Evolutionary conservation across 495 filamentous ascomycete species (phyloP).

Genomic region (Penicillium bialowiezense): DNA sequence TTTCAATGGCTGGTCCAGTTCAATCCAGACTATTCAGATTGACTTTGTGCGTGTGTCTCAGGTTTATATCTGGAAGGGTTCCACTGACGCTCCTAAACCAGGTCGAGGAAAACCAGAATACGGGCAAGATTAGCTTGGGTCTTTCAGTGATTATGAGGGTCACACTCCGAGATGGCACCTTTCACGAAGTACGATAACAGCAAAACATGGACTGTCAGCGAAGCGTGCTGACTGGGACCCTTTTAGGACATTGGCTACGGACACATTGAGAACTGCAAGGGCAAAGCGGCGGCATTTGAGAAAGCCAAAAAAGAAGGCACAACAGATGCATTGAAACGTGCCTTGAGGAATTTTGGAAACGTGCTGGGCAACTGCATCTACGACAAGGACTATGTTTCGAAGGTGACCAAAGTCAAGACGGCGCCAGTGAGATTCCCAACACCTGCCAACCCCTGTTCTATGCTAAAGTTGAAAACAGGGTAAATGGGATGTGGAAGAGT

Average conservation of each 20-base stretch:
- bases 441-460: not conserved
- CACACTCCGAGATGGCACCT: slow-evolving; percentile 86
- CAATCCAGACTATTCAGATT: slow-evolving; percentile 82
- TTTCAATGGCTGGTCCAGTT: slow-evolving; percentile 96
- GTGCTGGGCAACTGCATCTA: slow-evolving; percentile 96
- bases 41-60: slow-evolving; percentile 66
- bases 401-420: slow-evolving; percentile 79
- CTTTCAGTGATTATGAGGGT: slow-evolving; percentile 86
- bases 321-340: slow-evolving; percentile 87
- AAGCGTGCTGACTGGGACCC: not conserved
- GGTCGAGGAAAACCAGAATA: slow-evolving; percentile 61
- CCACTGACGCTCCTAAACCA: slow-evolving; percentile 29
- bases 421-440: slow-evolving; percentile 43
- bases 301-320: slow-evolving; percentile 98
- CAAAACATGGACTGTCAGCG: not conserved
- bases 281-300: slow-evolving; percentile 90
- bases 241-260: slow-evolving; percentile 87
- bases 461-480: slow-evolving; percentile 33
- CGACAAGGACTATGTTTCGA: slow-evolving; percentile 86
- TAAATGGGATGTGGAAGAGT: slow-evolving; percentile 69
- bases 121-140: slow-evolving; percentile 73
- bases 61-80: too few relatives aligned
- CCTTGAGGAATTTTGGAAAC: slow-evolving; percentile 91
- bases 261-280: slow-evolving; percentile 90
- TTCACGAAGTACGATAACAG: slow-evolving; percentile 62